Base-by-base conservation (phyloP, 2,329 filamentous ascomycete genomes). In the Paecilomyces variotii region DNA sequence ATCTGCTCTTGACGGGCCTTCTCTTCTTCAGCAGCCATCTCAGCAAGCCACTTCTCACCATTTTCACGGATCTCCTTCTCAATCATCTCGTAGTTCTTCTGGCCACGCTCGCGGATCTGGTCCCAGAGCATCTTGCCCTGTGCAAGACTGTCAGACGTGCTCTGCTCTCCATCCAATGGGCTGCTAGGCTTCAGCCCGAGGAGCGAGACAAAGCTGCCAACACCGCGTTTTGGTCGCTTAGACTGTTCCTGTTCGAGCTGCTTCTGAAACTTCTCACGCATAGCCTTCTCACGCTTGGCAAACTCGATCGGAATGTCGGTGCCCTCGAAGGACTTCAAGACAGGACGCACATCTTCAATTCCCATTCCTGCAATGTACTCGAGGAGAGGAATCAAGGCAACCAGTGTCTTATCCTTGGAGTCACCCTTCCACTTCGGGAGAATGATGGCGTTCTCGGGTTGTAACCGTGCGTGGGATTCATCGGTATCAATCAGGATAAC, bases 71-170 rank as follows among this genome's bases (percentile, higher is more conserved):
- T 96, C 78, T 96, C 89, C 76, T 87, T 87, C 75, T 97, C 93
- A 62, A 97, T 82, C 65, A 87, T 78, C 79, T 96, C 85, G 76
- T 97, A 99, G 75, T 92, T 89, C 73, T 88, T 87, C 77, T 92
- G 89, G 34, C 94, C 94, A 55, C 91, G 84, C 78, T 99, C 94
- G 55, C 94, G 87, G 55, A 94, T 91, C 74, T 96, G 87, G 71
- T 99, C 94, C 76, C 92, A 91, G 64, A 97, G 80, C 90, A 97
- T 97, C 84, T 97, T 99, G 67, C 93, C 94, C 75, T 96, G 87
- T 2, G 89, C 87, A 61, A 94, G 84, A 11, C 89, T 91, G 71
- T 96, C 90, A 1, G 83, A 82, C 0, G 89, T 82, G 65, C 82
- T 86, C 62, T 84, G 81, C 70, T 92, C 88, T 55, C 90, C 87